Evolutionary conservation across 768 basidiomycete genomes (phyloP), one percentile per base, ranked within the genome.

Genomic region (Leccinum fibrillosum): DNA sequence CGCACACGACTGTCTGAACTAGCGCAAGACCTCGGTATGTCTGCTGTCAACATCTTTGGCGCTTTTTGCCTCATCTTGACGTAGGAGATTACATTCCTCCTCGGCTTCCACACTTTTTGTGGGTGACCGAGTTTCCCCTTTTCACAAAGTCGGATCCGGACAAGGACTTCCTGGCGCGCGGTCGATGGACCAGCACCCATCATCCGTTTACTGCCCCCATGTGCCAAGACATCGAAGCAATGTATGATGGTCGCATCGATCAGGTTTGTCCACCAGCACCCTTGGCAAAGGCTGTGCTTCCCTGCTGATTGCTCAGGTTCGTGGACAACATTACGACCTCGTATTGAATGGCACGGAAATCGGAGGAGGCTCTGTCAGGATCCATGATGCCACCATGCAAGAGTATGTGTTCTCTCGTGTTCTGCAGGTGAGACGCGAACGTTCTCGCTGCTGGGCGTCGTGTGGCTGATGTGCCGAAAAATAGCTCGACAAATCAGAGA

Each of bases 191-290:
- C 62, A 90, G 90, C 62, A 86, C 92, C 3, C 95, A 98, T 67
- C 95, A 98, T 73, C 95, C 95, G 2, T 98, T 98, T 74, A 98
- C 95, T 12, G 94, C 95, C 9, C 95, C 95, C 21, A 90, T 95
- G 86, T 89, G 80, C 80, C 83, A 96, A 72, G 95, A 98, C 72
- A 79, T 96, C 25, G 79, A 85, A 49, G 82, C 83, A 37, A 78
- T 98, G 75, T 88, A 89, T 67, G 76, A 76, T 44, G 92, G 91
- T 37, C 78, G 84, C 64, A 75, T 88, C 49, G 83, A 85, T 53
- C 72, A 77, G 64, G 83, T 84, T 66, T 62, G 80, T 69, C 48
- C 54, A 60, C 1, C 50, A 35, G 48, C 39, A 42, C 49, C n/a
- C 6, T 42, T 51, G 21, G n/a, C 35, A 23, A 42, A 8, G 3